Evolutionary conservation across 164 flowering plant genomes (phyloP).

Genomic region (Vitis rotundifolia): DNA sequence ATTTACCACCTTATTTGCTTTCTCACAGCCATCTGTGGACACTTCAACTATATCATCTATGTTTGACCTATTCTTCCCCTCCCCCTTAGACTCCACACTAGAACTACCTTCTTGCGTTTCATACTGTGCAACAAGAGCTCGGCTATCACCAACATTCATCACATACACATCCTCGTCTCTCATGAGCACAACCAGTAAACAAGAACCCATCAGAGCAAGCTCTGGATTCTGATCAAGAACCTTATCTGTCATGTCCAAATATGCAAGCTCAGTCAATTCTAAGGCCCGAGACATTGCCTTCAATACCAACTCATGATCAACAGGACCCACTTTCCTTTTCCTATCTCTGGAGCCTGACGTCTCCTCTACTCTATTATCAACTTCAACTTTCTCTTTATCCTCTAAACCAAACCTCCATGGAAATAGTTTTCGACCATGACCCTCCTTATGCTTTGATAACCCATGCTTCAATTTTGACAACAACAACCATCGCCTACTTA

Average conservation of each 20-base stretch:
- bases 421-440: constrained; percentile 49
- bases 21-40: constrained; percentile 32
- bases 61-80: constrained; percentile 27
- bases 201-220: constrained; percentile 96
- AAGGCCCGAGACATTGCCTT: constrained; percentile 82
- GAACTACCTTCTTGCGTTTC: constrained; percentile 44
- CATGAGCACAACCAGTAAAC: constrained; percentile 89
- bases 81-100: constrained; percentile 20
- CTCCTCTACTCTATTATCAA: constrained; percentile 49
- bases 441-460: constrained; percentile 59
- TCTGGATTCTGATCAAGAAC: constrained; percentile 86
- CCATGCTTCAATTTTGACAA: constrained; percentile 82
- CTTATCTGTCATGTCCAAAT: constrained; percentile 89
- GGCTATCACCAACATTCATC: constrained; percentile 98
- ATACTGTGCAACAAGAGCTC: constrained; percentile 90
- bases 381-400: constrained; percentile 59
- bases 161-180: constrained; percentile 98
- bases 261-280: constrained; percentile 74
- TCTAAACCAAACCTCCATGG: constrained; percentile 78
- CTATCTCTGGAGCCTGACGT: constrained; percentile 31
- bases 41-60: constrained; percentile 72
- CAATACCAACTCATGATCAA: constrained; percentile 80
- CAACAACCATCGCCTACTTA: constrained; percentile 59
- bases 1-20: constrained; percentile 21
- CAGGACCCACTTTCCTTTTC: constrained; percentile 71